Evolutionary conservation across 805 yeast genomes (phyloP), one percentile per base, ranked within the genome.

Genomic region (Jamesozyma hellenica): DNA sequence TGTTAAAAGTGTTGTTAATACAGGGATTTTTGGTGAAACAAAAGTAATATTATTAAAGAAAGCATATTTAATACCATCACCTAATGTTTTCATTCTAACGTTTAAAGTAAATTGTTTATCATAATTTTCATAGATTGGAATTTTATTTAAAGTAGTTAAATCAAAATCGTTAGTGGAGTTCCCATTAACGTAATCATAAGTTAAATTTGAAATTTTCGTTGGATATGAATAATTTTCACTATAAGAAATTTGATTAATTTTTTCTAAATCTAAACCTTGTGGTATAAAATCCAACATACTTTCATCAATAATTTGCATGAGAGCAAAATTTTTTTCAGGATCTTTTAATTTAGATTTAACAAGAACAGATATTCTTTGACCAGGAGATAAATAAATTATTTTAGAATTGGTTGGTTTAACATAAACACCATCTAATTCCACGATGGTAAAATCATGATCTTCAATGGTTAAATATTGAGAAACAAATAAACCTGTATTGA

Each of bases 341-440:
- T 42, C 25, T n/a, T 43, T 34, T 53, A 77, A 72, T 32, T 68
- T 72, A 14, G 92, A 72, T 29, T 68, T 71, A 14, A 86, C 62
- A 45, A 85, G 62, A 1, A 84, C 80, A 30, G 84, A 70, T 55
- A 81, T 75, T 54, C 96, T 68, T 63, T 88, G 96, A 9, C 90
- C 96, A 16, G 82, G 86, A 0, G 90, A 71, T 29, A 82, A 51
- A 52, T 81, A 79, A 25, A 81, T 47, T 55, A 74, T 65, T 25
- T 74, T 69, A 4, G 80, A 72, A 2, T 60, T 64, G 35, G 67
- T 65, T 2, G 83, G 83, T 45, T 78, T 68, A 19, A 77, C 77
- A 41, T 68, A 76, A 15, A 77, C 71, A 40, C 94, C 92, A 55
- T 82, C 94, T 19, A 79, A 75, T 55, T 81, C 92, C 26, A 82